Percentiles rank a stretch among this genome's conserved stretches.
These are phyloP conservation scores for Lactifluus piperatus DNA, from an alignment of 768 basidiomycete species.

Conservation along the genomic window DNA sequence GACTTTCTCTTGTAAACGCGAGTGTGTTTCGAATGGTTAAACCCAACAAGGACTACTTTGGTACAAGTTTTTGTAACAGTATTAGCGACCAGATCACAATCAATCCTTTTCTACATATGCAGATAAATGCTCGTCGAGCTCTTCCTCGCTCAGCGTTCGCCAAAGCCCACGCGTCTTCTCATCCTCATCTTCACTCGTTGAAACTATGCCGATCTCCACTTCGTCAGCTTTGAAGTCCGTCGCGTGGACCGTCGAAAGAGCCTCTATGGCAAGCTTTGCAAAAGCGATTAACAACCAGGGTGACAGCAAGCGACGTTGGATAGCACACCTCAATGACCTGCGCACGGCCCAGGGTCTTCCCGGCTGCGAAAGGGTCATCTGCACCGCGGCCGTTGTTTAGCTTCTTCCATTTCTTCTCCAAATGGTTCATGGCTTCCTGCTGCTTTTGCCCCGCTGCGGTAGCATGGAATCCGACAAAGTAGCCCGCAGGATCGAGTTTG, in stretches of 20 bases:
- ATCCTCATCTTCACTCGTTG: conserved; percentile 62
- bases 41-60: neutral
- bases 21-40: neutral
- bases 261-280: conserved; percentile 81
- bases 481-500: conserved; percentile 97
- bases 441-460: conserved; percentile 96
- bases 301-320: neutral
- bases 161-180: conserved; percentile 64
- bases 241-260: conserved; percentile 87
- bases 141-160: conserved; percentile 69
- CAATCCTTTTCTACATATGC: conserved; percentile 89
- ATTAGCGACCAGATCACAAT: conserved; percentile 19
- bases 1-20: conserved; percentile 2
- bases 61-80: neutral
- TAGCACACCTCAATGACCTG: conserved; percentile 82
- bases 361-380: conserved; percentile 69
- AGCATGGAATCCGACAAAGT: conserved; percentile 97
- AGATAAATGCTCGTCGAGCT: conserved; percentile 71
- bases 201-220: conserved; percentile 93
- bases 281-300: neutral
- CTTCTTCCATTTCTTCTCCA: conserved; percentile 99
- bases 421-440: conserved; percentile 95
- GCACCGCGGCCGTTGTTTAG: conserved; percentile 69
- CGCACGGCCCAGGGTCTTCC: conserved; percentile 58
- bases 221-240: conserved; percentile 95